These are phyloP conservation scores for Claviceps pusilla DNA, from an alignment of 2,329 filamentous ascomycete species.

Conservation along the genomic window DNA sequence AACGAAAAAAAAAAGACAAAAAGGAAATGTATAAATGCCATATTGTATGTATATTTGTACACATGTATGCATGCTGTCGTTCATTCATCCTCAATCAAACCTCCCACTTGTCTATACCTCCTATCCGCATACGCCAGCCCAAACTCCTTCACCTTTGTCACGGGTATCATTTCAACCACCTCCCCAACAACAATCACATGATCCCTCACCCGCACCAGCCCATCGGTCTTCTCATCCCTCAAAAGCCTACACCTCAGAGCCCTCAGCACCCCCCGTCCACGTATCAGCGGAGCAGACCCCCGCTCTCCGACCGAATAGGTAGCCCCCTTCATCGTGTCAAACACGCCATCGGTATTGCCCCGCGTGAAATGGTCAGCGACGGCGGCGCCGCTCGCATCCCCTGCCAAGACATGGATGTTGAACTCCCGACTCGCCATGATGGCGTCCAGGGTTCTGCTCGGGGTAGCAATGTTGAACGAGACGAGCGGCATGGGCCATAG, in stretches of 20 bases:
- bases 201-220: conserved; percentile 33
- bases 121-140: conserved; percentile 36
- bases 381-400: conserved; percentile 29
- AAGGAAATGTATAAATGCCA: background rate
- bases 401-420: conserved; percentile 40
- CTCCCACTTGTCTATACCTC: conserved; percentile 29
- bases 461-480: conserved; percentile 41
- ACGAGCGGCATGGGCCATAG: conserved; percentile 36
- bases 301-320: conserved; percentile 8
- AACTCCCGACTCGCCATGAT: conserved; percentile 29
- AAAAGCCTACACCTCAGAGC: conserved; percentile 29
- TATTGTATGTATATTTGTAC: too few species aligned
- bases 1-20: background rate
- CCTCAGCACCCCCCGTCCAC: conserved; percentile 37
- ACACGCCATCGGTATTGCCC: conserved; percentile 29
- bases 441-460: conserved; percentile 40
- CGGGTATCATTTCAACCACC: conserved; percentile 30
- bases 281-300: conserved; percentile 26
- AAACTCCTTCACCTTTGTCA: conserved; percentile 20
- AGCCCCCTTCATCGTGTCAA: conserved; percentile 12
- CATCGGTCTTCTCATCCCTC: conserved; percentile 22
- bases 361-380: conserved; percentile 38
- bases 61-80: background rate
- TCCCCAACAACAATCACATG: conserved; percentile 39
- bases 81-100: conserved; percentile 13